phyloP scores from a whole-genome alignment of 768 basidiomycete species.

The Calocera cornea region DNA sequence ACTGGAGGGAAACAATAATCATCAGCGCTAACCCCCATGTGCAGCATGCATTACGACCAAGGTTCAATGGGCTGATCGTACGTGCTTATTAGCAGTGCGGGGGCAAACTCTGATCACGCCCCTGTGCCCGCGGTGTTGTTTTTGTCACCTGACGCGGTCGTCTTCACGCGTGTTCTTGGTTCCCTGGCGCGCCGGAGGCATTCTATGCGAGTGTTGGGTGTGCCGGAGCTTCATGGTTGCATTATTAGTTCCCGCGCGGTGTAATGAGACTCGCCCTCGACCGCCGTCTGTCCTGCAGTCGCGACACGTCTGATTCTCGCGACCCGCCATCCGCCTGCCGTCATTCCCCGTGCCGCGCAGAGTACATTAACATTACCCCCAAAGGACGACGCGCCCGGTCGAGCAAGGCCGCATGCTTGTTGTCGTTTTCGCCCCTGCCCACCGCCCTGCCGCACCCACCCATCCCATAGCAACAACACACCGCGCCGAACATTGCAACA shows the following conservation, averaged over 20 bases:
- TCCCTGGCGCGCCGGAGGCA: not conserved
- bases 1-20: not conserved
- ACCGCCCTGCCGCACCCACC: not conserved
- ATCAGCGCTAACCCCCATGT: not conserved
- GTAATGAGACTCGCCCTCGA: not conserved
- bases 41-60: not conserved
- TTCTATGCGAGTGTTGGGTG: no score
- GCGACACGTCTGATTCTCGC: not conserved
- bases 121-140: not conserved
- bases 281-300: not conserved
- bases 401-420: not conserved
- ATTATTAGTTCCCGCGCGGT: not conserved
- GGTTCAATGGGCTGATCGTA: not conserved
- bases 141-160: not conserved
- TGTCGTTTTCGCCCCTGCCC: not conserved
- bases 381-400: not conserved
- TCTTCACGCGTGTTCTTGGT: not conserved
- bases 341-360: not conserved
- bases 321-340: not conserved
- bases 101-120: not conserved
- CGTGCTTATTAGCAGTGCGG: not conserved
- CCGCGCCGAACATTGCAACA: not conserved
- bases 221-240: no score
- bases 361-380: constrained; percentile 1
- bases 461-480: constrained; percentile 1